Conservation (phyloP, 1,284 basidiomycete species). For the Neonothopanus nambi region DNA sequence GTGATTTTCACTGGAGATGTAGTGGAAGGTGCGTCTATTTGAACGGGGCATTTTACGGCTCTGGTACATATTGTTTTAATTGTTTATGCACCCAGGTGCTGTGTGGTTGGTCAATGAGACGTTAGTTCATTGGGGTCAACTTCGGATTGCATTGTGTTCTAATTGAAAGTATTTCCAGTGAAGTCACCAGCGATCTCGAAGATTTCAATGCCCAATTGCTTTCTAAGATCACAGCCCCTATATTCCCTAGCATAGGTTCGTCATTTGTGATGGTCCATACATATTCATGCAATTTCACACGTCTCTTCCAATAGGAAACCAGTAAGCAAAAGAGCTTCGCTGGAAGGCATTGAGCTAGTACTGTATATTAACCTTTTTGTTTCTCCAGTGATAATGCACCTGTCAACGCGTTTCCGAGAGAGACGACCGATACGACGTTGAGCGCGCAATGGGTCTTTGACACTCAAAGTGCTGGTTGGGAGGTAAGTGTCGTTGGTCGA, state of each 20-base stretch:
- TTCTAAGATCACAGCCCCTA: constrained; percentile 35
- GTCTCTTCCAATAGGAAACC: constrained; percentile 40
- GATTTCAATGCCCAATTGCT: constrained; percentile 46
- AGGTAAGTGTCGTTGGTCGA: constrained; percentile 28
- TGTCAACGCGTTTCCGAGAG: constrained; percentile 48
- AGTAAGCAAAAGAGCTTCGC: constrained; percentile 40
- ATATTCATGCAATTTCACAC: neutral
- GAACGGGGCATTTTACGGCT: neutral
- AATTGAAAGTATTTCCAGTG: constrained; percentile 20
- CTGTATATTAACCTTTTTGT: neutral
- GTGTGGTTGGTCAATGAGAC: constrained; percentile 46
- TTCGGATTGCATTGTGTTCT: neutral
- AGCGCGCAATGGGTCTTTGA: constrained; percentile 51
- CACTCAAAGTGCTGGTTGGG: constrained; percentile 46
- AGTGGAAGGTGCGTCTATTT: constrained; percentile 46
- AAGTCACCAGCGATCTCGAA: constrained; percentile 42
- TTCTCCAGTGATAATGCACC: constrained; percentile 45
- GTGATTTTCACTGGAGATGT: constrained; percentile 65
- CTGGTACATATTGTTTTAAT: neutral
- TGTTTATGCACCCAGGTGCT: constrained; percentile 36
- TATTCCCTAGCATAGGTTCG: constrained; percentile 49
- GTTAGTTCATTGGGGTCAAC: constrained; percentile 24
- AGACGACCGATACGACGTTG: constrained; percentile 32
- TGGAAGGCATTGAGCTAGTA: neutral
- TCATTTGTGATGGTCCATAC: constrained; percentile 6